Evolutionary conservation across 139 green algal species (phyloP), one percentile per base, ranked within the genome.

Genomic region (Chlamydomonas incerta): DNA sequence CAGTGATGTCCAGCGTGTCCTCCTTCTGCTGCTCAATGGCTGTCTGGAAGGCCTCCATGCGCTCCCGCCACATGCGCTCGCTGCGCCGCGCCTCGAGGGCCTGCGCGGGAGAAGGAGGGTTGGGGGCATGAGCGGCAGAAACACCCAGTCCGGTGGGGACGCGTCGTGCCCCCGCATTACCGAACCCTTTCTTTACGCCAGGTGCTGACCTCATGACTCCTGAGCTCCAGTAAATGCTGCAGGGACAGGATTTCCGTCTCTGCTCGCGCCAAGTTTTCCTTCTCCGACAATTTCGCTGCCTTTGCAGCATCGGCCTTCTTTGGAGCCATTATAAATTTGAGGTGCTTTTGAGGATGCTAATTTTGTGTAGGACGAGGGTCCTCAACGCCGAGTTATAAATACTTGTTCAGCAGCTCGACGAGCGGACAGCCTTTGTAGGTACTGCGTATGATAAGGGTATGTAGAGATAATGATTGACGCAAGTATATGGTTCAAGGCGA

Each of bases 1-100:
- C 55, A 0, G 85, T 92, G 57, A 94, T 92, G 87, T 94, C 90
- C n/a, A 91, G 84, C 21, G 90, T 92, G 77, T 94, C 87, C 63
- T 92, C 88, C 41, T 89, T 90, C 17, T 94, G 90, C 81, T 92
- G 87, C 46, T 91, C 88, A 29, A 92, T 80, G 23, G 87, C 71
- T 46, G 57, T 11, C 0, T 6, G 76, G 31, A 89, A 92, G 2
- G 88, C 88, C 9, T 91, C 87, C 70, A 87, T 88, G n/a, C 88
- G 81, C 57, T 94, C 88, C 17, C 90, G 66, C 90, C 90, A 94
- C 65, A 90, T 75, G 13, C 87, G 80, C 72, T 94, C 90, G 21
- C 82, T 88, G 26, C 88, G 81, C 29, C 90, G 71, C 23, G 90
- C 83, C 55, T 94, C 88, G 8, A 92, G 63, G 24, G 90, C 86